These are phyloP conservation scores for Powellomyces hirtus DNA, from an alignment of 192 early-diverging fungal genomes.

Conservation along the genomic window DNA sequence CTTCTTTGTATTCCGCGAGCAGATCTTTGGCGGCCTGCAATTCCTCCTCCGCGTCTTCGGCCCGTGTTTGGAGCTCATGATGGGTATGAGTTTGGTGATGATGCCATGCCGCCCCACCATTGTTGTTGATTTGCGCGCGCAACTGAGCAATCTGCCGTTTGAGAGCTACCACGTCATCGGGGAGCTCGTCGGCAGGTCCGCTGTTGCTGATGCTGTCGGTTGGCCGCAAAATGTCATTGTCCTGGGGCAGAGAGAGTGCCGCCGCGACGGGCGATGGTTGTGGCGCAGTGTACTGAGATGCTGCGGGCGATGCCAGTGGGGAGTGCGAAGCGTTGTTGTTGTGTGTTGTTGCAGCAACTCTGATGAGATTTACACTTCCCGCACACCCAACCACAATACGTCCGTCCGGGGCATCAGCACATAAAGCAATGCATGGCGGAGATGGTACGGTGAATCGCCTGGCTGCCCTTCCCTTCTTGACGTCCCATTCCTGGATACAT, in stretches of 20 bases:
- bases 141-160: background rate
- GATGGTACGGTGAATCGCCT: background rate
- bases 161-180: background rate
- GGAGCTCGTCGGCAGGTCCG: background rate
- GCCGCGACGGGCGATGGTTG: background rate
- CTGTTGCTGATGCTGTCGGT: background rate
- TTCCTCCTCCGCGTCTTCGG: slow-evolving; percentile 31
- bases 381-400: background rate
- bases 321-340: background rate
- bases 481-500: slow-evolving; percentile 45
- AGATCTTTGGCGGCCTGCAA: slow-evolving; percentile 41
- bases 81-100: slow-evolving; percentile 42
- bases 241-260: background rate
- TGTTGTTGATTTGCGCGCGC: slow-evolving; percentile 28
- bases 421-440: background rate
- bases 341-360: background rate
- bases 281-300: background rate
- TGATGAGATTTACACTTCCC: background rate
- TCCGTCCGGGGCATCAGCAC: background rate
- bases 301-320: background rate
- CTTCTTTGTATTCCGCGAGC: slow-evolving; percentile 35
- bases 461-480: slow-evolving; percentile 25
- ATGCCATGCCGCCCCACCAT: slow-evolving; percentile 40
- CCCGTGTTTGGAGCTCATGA: slow-evolving; percentile 1
- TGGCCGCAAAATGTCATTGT: background rate